A percentile compares a stretch with the other conserved stretches of the same genome.
Evolutionary conservation across 192 early-diverging fungal species (phyloP).

Genomic region (Paraglomus occultum): DNA sequence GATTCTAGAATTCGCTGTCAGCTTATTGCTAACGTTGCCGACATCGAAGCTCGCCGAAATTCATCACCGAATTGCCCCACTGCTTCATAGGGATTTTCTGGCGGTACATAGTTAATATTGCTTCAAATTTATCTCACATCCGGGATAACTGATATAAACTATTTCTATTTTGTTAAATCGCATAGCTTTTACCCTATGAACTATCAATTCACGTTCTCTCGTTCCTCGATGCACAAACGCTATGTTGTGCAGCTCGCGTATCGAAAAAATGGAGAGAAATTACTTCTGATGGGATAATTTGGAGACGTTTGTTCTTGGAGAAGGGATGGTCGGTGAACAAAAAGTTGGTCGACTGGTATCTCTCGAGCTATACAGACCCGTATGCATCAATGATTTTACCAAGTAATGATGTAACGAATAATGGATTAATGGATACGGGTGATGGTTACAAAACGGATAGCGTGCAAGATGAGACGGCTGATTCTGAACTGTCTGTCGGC

Average conservation of each 20-base stretch:
- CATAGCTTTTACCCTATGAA: constrained; percentile 51
- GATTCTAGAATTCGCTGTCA: constrained; percentile 51
- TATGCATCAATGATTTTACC: constrained; percentile 12
- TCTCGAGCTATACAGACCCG: constrained; percentile 23
- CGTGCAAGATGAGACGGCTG: not conserved
- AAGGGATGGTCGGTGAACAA: constrained; percentile 44
- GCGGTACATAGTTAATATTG: constrained; percentile 30
- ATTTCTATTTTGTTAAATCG: not conserved
- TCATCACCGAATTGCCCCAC: constrained; percentile 44
- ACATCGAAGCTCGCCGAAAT: constrained; percentile 43
- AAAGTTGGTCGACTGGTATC: constrained; percentile 40
- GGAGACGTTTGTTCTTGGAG: constrained; percentile 54
- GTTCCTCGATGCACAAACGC: constrained; percentile 47
- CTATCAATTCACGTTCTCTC: constrained; percentile 54
- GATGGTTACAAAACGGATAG: constrained; percentile 30
- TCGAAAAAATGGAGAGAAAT: constrained; percentile 58
- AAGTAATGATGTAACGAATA: too few relatives aligned
- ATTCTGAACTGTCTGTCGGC: constrained; percentile 8
- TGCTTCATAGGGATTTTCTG: constrained; percentile 59
- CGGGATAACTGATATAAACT: not conserved
- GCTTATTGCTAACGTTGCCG: constrained; percentile 55
- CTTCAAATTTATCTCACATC: constrained; percentile 1
- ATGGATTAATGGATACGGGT: constrained; percentile 26
- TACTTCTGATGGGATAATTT: constrained; percentile 60
- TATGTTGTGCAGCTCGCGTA: constrained; percentile 47